Percentiles rank a stretch among this genome's conserved stretches.
Conservation (phyloP, 371 early-diverging fungal species). For the Apophysomyces trapeziformis region DNA sequence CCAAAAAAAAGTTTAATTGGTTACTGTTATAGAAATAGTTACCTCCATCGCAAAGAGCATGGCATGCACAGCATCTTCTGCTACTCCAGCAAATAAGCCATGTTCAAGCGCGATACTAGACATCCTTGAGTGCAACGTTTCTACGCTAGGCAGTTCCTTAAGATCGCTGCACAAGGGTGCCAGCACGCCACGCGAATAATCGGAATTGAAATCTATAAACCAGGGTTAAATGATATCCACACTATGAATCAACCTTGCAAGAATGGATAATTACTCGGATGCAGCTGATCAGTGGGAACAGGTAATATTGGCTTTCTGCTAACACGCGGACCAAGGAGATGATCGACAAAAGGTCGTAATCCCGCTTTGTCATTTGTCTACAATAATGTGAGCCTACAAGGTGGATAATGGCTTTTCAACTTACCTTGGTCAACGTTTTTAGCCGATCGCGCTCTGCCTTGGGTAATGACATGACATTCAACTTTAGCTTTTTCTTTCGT, state of each 20-base stretch:
- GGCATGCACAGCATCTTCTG: constrained; percentile 67
- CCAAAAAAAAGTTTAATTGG: not conserved
- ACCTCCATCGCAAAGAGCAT: constrained; percentile 78
- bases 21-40: constrained; percentile 2
- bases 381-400: not conserved
- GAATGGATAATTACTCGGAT: constrained; percentile 39
- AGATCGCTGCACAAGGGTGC: constrained; percentile 75
- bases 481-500: constrained; percentile 64
- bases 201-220: constrained; percentile 53
- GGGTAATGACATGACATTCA: constrained; percentile 73
- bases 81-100: constrained; percentile 70
- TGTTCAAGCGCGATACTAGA: constrained; percentile 73
- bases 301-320: constrained; percentile 55
- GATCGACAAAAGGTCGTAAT: constrained; percentile 44
- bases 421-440: constrained; percentile 62
- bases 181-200: constrained; percentile 71
- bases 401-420: not conserved
- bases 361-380: constrained; percentile 39
- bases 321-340: constrained; percentile 44
- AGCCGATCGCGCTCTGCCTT: constrained; percentile 74
- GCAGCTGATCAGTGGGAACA: constrained; percentile 51
- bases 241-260: not conserved
- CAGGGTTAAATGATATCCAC: not conserved
- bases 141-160: constrained; percentile 72
- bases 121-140: constrained; percentile 74